Conservation (phyloP, 2,329 filamentous ascomycete genomes). For the Chrysosporium queenslandicum region DNA sequence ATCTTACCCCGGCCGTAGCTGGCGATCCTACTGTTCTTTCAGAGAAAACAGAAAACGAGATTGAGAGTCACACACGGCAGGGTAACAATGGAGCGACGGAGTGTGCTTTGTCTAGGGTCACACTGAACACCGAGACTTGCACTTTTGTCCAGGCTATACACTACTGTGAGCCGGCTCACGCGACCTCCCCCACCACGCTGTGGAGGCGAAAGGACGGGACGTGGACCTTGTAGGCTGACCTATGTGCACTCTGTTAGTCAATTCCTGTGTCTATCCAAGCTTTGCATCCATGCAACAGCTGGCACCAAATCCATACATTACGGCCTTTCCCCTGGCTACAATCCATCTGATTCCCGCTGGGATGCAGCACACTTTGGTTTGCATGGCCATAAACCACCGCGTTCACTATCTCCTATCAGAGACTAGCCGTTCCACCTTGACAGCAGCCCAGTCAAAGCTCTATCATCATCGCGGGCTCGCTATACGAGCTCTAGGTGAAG, state of each 20-base stretch:
- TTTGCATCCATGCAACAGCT: constrained; percentile 10
- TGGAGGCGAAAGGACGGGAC: not conserved
- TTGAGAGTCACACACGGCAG: too few species aligned
- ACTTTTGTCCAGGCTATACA: constrained; percentile 10
- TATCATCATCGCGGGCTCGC: constrained; percentile 3
- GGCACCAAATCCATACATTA: constrained; percentile 15
- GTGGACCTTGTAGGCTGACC: not conserved
- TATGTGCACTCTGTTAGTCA: not conserved
- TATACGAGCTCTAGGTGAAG: constrained; percentile 7
- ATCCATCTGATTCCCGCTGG: constrained; percentile 4
- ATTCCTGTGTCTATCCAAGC: not conserved
- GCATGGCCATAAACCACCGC: constrained; percentile 11
- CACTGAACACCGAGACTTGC: constrained; percentile 6
- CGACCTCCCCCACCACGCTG: not conserved
- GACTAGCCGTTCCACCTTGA: constrained; percentile 7
- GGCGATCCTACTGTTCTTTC: too few species aligned
- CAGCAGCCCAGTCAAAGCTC: not conserved
- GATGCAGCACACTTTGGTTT: constrained; percentile 13
- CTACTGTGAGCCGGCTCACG: constrained; percentile 13
- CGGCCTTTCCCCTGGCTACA: constrained; percentile 1
- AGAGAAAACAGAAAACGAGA: too few species aligned
- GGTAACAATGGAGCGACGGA: not conserved
- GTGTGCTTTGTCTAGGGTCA: not conserved
- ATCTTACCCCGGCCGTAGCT: not conserved
- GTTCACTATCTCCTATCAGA: constrained; percentile 9